Percentiles rank a stretch among this genome's conserved stretches.
Conservation (phyloP, 768 basidiomycete species). For the Austroboletus eburneus region DNA sequence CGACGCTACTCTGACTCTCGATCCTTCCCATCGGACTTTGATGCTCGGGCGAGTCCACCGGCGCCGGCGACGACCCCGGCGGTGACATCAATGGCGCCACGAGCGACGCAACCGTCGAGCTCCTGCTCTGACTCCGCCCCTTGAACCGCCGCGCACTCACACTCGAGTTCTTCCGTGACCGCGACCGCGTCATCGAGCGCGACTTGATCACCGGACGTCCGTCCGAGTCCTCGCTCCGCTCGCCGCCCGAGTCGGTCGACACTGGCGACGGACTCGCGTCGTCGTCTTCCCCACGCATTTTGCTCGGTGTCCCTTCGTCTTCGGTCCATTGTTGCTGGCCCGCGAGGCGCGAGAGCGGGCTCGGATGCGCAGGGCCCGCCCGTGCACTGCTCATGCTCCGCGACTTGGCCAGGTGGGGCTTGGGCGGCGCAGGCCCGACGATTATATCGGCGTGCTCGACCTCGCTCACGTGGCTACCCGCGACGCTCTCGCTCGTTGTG, state of each 20-base stretch:
- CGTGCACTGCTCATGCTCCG: conserved; percentile 30
- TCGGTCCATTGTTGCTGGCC: conserved; percentile 51
- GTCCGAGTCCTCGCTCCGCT: conserved; percentile 32
- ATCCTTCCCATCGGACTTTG: conserved; percentile 35
- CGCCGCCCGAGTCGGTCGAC: conserved; percentile 61
- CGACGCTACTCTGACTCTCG: conserved; percentile 63
- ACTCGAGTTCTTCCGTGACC: conserved; percentile 30
- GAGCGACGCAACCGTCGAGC: conserved; percentile 64
- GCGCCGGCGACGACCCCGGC: conserved; percentile 10
- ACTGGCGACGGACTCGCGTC: conserved; percentile 52
- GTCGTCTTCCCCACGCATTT: conserved; percentile 40
- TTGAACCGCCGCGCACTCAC: conserved; percentile 16
- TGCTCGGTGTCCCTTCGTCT: conserved; percentile 31
- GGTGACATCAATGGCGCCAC: conserved; percentile 35
- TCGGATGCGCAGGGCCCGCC: conserved; percentile 44
- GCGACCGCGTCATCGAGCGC: conserved; percentile 29
- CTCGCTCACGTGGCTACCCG: conserved; percentile 23
- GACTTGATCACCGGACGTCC: conserved; percentile 8
- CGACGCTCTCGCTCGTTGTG: conserved; percentile 16
- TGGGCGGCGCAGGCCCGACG: not conserved
- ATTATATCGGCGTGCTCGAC: conserved; percentile 31
- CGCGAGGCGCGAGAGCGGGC: conserved; percentile 60
- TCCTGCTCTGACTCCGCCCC: conserved; percentile 57
- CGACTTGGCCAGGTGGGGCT: conserved; percentile 33
- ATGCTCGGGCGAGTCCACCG: conserved; percentile 15